Conservation (phyloP, 768 basidiomycete species). For the Kwoniella dejecticola region DNA sequence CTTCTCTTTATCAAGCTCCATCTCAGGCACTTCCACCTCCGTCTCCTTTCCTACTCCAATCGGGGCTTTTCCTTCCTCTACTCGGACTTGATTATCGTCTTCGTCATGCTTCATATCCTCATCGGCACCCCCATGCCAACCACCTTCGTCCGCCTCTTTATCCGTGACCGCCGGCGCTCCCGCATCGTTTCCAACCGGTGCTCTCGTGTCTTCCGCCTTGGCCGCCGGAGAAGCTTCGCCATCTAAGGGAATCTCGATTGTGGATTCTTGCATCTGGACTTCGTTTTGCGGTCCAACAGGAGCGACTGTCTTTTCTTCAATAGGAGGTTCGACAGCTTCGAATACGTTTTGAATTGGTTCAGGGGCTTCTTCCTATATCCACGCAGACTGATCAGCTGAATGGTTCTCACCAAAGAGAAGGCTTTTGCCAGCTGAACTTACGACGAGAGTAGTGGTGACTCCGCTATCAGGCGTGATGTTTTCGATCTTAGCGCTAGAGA, state of each 20-base stretch:
- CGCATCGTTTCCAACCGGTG: conserved; percentile 52
- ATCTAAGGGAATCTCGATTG: conserved; percentile 16
- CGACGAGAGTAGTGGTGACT: conserved; percentile 39
- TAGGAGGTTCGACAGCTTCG: conserved; percentile 30
- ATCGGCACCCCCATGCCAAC: conserved; percentile 55
- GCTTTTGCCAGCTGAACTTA: conserved; percentile 17
- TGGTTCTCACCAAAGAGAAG: not conserved
- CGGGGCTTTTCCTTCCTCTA: conserved; percentile 19
- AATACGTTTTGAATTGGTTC: conserved; percentile 53
- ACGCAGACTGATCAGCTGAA: conserved; percentile 1
- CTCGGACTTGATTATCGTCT: conserved; percentile 3
- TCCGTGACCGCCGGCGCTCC: conserved; percentile 52
- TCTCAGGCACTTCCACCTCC: conserved; percentile 33
- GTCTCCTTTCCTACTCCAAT: conserved; percentile 23
- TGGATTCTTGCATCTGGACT: conserved; percentile 49
- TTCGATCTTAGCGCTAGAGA: conserved; percentile 28
- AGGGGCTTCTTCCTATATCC: conserved; percentile 45
- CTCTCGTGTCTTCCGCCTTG: conserved; percentile 44
- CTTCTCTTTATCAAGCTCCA: conserved; percentile 41
- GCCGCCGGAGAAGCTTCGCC: conserved; percentile 8
- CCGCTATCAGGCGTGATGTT: conserved; percentile 24
- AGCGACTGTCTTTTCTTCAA: conserved; percentile 50
- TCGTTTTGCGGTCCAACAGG: conserved; percentile 47
- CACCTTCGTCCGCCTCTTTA: conserved; percentile 45
- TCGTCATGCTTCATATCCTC: conserved; percentile 31